Percentiles rank a stretch among this genome's conserved stretches.
phyloP scores from a whole-genome alignment of 2,329 filamentous ascomycete species.

The Cladophialophora yegresii region DNA sequence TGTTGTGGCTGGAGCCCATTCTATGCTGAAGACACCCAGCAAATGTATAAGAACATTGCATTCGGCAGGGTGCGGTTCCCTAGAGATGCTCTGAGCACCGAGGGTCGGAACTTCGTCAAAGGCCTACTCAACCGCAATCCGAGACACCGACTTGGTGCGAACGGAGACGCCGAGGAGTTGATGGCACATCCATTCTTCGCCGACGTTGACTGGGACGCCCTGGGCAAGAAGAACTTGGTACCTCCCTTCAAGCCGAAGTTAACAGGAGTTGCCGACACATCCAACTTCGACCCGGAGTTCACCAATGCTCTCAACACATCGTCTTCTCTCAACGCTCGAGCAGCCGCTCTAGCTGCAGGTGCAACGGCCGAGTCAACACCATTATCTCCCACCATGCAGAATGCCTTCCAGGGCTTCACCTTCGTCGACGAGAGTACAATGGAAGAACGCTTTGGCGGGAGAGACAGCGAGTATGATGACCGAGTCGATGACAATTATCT shows the following conservation, averaged over 20 bases:
- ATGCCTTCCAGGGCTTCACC: conserved; percentile 97
- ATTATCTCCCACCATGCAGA: conserved; percentile 90
- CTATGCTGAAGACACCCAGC: conserved; percentile 97
- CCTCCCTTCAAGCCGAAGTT: conserved; percentile 98
- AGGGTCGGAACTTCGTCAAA: conserved; percentile 97
- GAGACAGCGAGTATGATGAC: conserved; percentile 40
- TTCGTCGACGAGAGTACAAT: conserved; percentile 98
- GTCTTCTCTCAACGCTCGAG: conserved; percentile 85
- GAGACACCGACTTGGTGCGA: conserved; percentile 88
- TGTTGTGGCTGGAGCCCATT: conserved; percentile 99
- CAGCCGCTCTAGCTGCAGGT: conserved; percentile 79
- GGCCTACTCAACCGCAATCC: conserved; percentile 95
- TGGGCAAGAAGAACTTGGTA: conserved; percentile 86
- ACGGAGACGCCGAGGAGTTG: conserved; percentile 86
- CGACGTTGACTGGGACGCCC: conserved; percentile 87
- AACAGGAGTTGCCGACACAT: conserved; percentile 92
- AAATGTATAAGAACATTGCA: conserved; percentile 99
- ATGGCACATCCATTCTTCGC: conserved; percentile 93
- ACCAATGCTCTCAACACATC: conserved; percentile 89
- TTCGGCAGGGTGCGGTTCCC: conserved; percentile 98
- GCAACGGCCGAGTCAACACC: conserved; percentile 84
- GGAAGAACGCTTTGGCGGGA: conserved; percentile 72
- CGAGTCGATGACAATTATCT: conserved; percentile 31
- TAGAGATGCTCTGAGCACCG: conserved; percentile 86
- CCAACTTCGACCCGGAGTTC: conserved; percentile 98